Percentiles rank a stretch among this genome's conserved stretches.
Evolutionary conservation across 495 filamentous ascomycete species (phyloP).

Genomic region (Penicillium daleae): DNA sequence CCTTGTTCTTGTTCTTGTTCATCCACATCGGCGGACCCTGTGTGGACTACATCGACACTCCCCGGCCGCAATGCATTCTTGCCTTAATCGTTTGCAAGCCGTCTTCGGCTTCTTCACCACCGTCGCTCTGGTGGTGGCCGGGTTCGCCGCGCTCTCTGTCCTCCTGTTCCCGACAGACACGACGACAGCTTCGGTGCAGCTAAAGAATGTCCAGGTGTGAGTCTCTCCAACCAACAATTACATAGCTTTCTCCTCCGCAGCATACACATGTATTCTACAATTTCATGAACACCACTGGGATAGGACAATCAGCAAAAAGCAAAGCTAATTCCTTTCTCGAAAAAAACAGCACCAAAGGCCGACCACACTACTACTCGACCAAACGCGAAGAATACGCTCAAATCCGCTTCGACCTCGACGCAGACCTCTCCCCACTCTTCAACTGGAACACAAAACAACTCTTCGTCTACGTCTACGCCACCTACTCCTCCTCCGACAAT

Average conservation of each 20-base stretch:
- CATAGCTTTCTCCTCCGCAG: not conserved
- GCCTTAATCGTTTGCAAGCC: slow-evolving; percentile 81
- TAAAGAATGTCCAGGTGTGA: slow-evolving; percentile 88
- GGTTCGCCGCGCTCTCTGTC: slow-evolving; percentile 76
- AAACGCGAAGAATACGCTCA: slow-evolving; percentile 95
- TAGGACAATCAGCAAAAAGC: not conserved
- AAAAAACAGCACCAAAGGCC: slow-evolving; percentile 72
- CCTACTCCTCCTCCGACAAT: slow-evolving; percentile 66
- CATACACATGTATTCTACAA: too few species aligned
- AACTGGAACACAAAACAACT: slow-evolving; percentile 99
- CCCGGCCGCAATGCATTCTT: slow-evolving; percentile 76
- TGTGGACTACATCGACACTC: not conserved
- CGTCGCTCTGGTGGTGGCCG: slow-evolving; percentile 79
- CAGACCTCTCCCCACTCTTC: slow-evolving; percentile 88
- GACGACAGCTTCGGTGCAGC: slow-evolving; percentile 63
- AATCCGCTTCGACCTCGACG: slow-evolving; percentile 88
- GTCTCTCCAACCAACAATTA: slow-evolving; percentile 26
- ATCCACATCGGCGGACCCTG: not conserved
- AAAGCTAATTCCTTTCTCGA: not conserved
- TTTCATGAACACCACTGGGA: not conserved
- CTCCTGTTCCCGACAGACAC: slow-evolving; percentile 67
- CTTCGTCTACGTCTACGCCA: slow-evolving; percentile 91
- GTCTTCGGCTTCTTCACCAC: slow-evolving; percentile 98
- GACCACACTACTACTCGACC: slow-evolving; percentile 89
- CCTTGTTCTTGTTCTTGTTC: too few species aligned